A percentile compares a stretch with the other conserved stretches of the same genome.
These are phyloP conservation scores for Chaetomiaceae sp. DNA, from an alignment of 2,329 filamentous ascomycete species.

Conservation along the genomic window DNA sequence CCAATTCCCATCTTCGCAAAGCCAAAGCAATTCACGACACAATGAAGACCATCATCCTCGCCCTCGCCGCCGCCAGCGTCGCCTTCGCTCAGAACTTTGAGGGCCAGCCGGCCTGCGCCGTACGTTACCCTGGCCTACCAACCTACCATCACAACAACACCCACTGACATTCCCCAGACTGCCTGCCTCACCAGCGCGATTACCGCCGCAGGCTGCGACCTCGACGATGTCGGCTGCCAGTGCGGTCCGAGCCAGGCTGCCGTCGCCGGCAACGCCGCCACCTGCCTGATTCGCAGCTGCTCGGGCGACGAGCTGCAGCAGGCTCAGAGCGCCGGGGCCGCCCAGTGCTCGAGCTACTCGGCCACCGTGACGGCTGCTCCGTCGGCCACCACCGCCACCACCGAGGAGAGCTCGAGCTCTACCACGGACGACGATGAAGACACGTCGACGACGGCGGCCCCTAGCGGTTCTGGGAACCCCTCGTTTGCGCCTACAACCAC, in stretches of 20 bases:
- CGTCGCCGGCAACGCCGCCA: constrained; percentile 30
- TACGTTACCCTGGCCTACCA: no score
- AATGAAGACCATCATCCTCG: constrained; percentile 30
- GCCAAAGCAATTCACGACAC: constrained; percentile 5
- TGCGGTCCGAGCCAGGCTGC: constrained; percentile 38
- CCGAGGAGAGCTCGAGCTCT: not conserved
- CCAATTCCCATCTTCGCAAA: not conserved
- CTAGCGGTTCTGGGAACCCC: not conserved
- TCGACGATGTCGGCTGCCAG: constrained; percentile 47
- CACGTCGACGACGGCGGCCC: not conserved
- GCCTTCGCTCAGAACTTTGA: constrained; percentile 34
- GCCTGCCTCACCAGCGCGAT: constrained; percentile 46
- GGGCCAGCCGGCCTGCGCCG: constrained; percentile 36
- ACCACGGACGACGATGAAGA: not conserved
- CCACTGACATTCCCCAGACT: constrained; percentile 30
- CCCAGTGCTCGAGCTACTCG: constrained; percentile 15
- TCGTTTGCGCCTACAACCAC: not conserved
- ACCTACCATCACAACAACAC: not conserved
- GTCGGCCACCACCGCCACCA: not conserved
- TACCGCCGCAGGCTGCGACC: constrained; percentile 41
- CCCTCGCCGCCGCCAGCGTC: constrained; percentile 27
- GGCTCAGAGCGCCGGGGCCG: constrained; percentile 31
- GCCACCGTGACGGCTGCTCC: constrained; percentile 5
- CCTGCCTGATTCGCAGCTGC: constrained; percentile 35
- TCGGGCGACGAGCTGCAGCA: constrained; percentile 24